Evolutionary conservation across 306 rosid genomes (phyloP), one percentile per base, ranked within the genome.

Genomic region (Prinsepia uniflora): DNA sequence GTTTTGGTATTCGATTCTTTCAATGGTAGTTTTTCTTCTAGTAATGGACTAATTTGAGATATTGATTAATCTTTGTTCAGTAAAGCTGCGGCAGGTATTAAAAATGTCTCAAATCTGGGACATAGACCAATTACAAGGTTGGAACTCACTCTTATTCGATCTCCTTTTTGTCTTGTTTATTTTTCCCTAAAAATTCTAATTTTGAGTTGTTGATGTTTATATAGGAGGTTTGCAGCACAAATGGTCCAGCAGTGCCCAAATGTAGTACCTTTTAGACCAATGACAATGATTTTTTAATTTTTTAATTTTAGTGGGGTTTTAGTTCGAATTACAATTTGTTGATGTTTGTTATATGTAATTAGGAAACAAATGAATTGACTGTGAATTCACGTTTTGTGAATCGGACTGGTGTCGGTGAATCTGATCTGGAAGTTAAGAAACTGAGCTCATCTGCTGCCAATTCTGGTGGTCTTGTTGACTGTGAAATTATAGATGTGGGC

Each of bases 181-280:
- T 24, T 54, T 2, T 42, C 43, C 67, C 9, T 3, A 8, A 40
- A 50, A 4, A 4, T 62, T 40, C 59, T 11, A 41, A 40, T 42
- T 20, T 6, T 36, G 34, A 64, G 50, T 48, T 14, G 20, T 71
- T 73, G 70, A 76, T 73, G 42, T 81, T 63, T 57, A 59, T 75
- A 39, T 68, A 90, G 91, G 83, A 81, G 80, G 75, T 77, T 83
- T 78, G 85, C 90, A 30, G 83, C 89, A 15, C 84, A 86, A 72
- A 64, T 86, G 63, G 81, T 82, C 58, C 73, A 80, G 73, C 81
- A 76, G 74, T 40, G 39, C 72, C 75, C 13, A 54, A 78, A 84
- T 82, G 66, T 71, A 44, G 79, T 76, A 30, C 19, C 12, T 59
- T 46, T 20, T 36, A 19, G 55, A 20, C 14, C 43, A n/a, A 41